Base-by-base conservation (phyloP, 371 early-diverging fungal species). In the Chytridiales sp. region DNA sequence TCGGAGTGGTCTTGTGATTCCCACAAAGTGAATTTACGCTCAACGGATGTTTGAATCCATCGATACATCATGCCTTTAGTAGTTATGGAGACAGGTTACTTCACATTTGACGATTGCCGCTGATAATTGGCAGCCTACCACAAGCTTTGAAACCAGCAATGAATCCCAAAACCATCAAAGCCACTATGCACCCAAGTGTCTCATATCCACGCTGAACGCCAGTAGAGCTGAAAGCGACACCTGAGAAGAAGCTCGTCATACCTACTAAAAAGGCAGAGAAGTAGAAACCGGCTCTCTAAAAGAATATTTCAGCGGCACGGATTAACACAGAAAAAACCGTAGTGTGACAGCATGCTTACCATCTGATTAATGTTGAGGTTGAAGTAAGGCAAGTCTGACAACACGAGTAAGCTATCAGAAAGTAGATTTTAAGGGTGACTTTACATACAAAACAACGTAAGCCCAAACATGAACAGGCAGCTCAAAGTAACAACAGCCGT, bases 381-480 rank as follows among this genome's bases (percentile, higher is more conserved):
- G 19, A 29, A 48, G 19, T 27, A 48, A 4, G 49, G 49, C 24
- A 48, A 48, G 30, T 48, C 44, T 44, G 21, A 44, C 8, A n/a
- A n/a, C 22, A 6, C 6, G 11, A 44, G 11, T 44, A 48, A 9
- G 31, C 13, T 24, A 48, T 48, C 15, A 29, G 30, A 13, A 30
- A 13, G 30, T 29, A 48, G 49, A 32, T 29, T 29, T 32, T 32
- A 5, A 48, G 11, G 31, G 30, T 48, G 31, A 6, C 49, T 19
- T 15, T 48, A 6, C 31, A 24, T 29, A 32, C 22, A 27, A 13
- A 9, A 29, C 24, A 9, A 9, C 9, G 19, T 19, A 30, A 48
- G 11, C 9, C 8, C 9, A 29, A 29, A 11, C 8, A 17, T 26
- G 11, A 48, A 26, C 27, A 48, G 26, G 49, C n/a, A n/a, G n/a